Evolutionary conservation across 164 flowering plant species (phyloP).

Genomic region (Kingdonia uniflora): DNA sequence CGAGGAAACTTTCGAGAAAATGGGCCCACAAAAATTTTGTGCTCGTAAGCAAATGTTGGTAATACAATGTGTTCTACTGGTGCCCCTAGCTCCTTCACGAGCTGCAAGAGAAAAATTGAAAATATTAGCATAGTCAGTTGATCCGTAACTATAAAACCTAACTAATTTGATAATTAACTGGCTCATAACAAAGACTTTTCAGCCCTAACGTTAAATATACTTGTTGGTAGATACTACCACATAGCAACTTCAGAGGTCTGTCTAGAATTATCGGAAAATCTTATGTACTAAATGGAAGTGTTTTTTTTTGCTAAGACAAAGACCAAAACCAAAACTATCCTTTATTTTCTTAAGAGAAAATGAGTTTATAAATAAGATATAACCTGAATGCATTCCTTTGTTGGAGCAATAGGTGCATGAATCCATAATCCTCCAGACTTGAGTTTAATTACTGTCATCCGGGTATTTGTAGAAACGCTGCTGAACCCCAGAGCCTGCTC

Average conservation of each 20-base stretch:
- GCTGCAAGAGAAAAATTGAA: conserved; percentile 30
- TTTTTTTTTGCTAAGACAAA: background rate
- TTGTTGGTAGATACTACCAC: background rate
- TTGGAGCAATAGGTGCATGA: conserved; percentile 99
- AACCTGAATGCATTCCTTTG: conserved; percentile 90
- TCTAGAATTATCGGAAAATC: background rate
- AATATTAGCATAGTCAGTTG: background rate
- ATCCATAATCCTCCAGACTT: conserved; percentile 96
- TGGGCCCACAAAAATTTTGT: conserved; percentile 94
- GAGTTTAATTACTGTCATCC: conserved; percentile 97
- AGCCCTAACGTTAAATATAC: background rate
- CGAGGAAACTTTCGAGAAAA: conserved; percentile 90
- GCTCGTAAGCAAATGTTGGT: conserved; percentile 99
- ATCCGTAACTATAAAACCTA: background rate
- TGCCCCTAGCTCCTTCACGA: conserved; percentile 77
- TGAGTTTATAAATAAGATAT: no score
- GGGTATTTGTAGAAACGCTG: conserved; percentile 85
- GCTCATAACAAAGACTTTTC: background rate
- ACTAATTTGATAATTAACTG: background rate
- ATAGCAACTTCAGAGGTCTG: no score
- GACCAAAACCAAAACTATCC: no score
- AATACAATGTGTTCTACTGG: conserved; percentile 86
- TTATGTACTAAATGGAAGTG: background rate
- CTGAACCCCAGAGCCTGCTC: conserved; percentile 97
- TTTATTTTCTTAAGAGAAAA: no score